Base-by-base conservation (phyloP, 768 basidiomycete genomes). In the Phanerodontia chrysosporium region DNA sequence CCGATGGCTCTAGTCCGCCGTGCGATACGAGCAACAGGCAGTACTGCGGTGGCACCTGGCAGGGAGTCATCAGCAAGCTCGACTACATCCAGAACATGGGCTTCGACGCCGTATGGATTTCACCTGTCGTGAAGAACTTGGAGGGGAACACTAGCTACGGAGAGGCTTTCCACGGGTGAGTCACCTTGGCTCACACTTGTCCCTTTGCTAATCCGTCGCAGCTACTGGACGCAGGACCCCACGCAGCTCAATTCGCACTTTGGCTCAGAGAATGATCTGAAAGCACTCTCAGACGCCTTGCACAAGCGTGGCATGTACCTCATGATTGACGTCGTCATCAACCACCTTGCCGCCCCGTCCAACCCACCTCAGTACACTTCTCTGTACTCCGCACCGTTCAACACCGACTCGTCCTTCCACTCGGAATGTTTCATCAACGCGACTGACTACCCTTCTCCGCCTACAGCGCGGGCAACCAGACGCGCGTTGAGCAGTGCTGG, bases 51-150 rank as follows among this genome's bases (percentile, higher is more conserved):
- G 84, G 84, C 5, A 80, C 81, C 1, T 85, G 81, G 79, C 68
- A 73, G 55, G 79, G 80, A 12, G 74, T 83, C 58, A 74, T 74
- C 53, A 72, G 74, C 60, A 79, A 83, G 61, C 78, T 86, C 51
- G 84, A 85, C 70, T 86, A 86, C 66, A 85, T 86, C 56, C 76
- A 82, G 62, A 75, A 74, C 60, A 82, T 85, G 52, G 84, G 84
- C 32, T 84, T 84, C 64, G 82, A 83, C 59, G 83, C 76, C 16
- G 57, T 84, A 28, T 85, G 83, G 83, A 81, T 83, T 52, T 82
- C 82, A 1, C 85, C 84, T 0, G 72, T 83, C 22, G 76, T 78
- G 36, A 65, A 74, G 51, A 83, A 83, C 56, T 68, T 81, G 35
- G 79, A 80, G 27, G 77, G 78, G 1, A 72, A 69, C 49, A 80